Conservation (phyloP, 352 stramenopile genomes). For the Pythium insidiosum region DNA sequence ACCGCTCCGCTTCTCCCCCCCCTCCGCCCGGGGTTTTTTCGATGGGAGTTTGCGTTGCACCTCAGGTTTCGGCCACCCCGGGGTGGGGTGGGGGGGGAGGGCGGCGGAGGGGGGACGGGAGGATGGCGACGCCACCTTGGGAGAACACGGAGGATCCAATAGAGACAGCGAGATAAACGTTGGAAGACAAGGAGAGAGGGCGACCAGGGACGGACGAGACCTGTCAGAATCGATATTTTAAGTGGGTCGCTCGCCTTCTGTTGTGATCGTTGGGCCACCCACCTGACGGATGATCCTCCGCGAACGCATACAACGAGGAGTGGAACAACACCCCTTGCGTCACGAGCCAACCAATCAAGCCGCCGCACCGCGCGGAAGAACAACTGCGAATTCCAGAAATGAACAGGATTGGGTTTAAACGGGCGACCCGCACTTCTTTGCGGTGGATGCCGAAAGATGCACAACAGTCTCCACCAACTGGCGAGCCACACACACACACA, state of each 20-base stretch:
- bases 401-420: constrained; percentile 3
- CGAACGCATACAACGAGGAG: not conserved
- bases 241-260: not conserved
- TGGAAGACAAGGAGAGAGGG: not conserved
- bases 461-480: not conserved
- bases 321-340: not conserved
- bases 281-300: too few relatives aligned
- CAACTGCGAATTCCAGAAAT: constrained; percentile 10
- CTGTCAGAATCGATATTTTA: constrained; percentile 1
- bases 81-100: constrained; percentile 1
- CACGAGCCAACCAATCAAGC: constrained; percentile 3
- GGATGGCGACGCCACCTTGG: too few relatives aligned
- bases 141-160: constrained; percentile 7
- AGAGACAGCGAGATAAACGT: not conserved
- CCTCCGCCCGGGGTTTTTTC: not conserved
- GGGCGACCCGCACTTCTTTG: not conserved
- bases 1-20: constrained; percentile 1
- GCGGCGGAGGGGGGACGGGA: not conserved
- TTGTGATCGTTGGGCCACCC: not conserved
- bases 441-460: not conserved
- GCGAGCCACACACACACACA: too few relatives aligned
- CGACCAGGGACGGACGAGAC: constrained; percentile 10
- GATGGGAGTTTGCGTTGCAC: not conserved
- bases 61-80: not conserved
- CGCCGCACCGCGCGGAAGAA: constrained; percentile 2